Base-by-base conservation (phyloP, 2,329 filamentous ascomycete species). In the Paecilomyces niveus region DNA sequence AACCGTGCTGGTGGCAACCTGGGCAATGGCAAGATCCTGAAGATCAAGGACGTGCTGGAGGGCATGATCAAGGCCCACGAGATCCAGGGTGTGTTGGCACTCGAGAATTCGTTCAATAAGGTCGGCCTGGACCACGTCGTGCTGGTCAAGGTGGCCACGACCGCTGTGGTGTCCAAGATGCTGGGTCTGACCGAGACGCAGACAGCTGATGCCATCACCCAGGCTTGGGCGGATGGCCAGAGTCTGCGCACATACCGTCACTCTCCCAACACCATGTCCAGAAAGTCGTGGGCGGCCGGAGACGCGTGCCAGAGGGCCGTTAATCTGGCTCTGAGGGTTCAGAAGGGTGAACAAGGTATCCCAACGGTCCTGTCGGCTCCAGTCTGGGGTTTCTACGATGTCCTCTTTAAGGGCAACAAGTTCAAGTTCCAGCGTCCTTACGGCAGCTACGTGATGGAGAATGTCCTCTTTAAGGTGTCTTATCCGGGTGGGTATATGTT, bases 371-470 rank as follows among this genome's bases (percentile, higher is more conserved):
- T 99, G 60, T 94, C 91, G 54, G 92, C 93, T 9, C 92, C 92
- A 39, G 87, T 87, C 59, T 99, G 94, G 94, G 94, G 94, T 60
- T 99, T 97, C 85, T 99, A 99, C 80, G 94, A 99, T 73, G 92
- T 97, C 64, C 85, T 95, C 64, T 99, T 97, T 84, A 90, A 92
- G 81, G 92, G 92, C 78, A 91, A 95, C 70, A 90, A 90, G 78
- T 99, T 99, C 75, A 82, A 92, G 76, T 99, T 97, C 84, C 93
- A 97, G 83, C 87, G 94, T 63, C 86, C 88, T 59, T 99, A 99
- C 73, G 93, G 92, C 73, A 96, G 89, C 82, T 99, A 99, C 77
- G 94, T 99, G 66, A 99, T 99, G 94, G 94, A 99, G 86, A 99
- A 97, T 72, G 92, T 99, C 61, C 87, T 99, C 64, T 99, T 99